Percentiles rank a stretch among this genome's conserved stretches.
These are phyloP conservation scores for Cordyceps farinosa DNA, from an alignment of 2,329 filamentous ascomycete species.

Conservation along the genomic window DNA sequence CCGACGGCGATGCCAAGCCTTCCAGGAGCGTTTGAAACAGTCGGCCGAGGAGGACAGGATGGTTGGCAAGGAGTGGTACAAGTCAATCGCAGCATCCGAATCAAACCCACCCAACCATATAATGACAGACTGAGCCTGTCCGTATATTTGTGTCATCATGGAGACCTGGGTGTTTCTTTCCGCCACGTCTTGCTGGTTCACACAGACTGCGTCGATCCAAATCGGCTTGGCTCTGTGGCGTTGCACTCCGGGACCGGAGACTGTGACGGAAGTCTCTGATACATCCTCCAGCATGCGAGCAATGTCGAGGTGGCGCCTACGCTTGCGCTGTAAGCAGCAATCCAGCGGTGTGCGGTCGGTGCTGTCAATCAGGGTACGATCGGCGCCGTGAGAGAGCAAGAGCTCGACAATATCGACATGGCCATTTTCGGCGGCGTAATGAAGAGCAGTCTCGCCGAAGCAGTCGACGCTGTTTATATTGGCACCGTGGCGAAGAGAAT, in stretches of 20 bases:
- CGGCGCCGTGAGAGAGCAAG: conserved; percentile 4
- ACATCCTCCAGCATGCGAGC: conserved; percentile 1
- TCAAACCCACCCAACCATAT: conserved; percentile 17
- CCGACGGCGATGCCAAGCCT: conserved; percentile 13
- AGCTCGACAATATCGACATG: conserved; percentile 14
- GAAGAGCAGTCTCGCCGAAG: conserved; percentile 18
- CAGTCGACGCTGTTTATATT: conserved; percentile 11
- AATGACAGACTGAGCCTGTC: conserved; percentile 12
- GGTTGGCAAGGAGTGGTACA: conserved; percentile 8
- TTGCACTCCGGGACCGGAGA: conserved; percentile 2
- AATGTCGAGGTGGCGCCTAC: conserved; percentile 9
- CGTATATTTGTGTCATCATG: conserved; percentile 22
- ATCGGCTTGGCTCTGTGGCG: conserved; percentile 11
- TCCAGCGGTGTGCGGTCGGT: conserved; percentile 15
- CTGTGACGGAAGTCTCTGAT: background rate
- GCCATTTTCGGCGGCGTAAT: conserved; percentile 15
- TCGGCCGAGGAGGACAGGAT: conserved; percentile 3
- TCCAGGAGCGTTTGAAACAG: conserved; percentile 16
- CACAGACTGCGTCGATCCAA: conserved; percentile 24
- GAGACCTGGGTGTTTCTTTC: conserved; percentile 20
- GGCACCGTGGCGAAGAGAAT: conserved; percentile 18
- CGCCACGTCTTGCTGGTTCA: conserved; percentile 19
- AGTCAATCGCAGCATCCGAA: background rate
- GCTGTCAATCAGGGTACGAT: conserved; percentile 6
- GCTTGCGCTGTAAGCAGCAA: conserved; percentile 16